A percentile compares a stretch with the other conserved stretches of the same genome.
phyloP scores from a whole-genome alignment of 2,329 filamentous ascomycete species.

The Myriosclerotinia scirpicola region DNA sequence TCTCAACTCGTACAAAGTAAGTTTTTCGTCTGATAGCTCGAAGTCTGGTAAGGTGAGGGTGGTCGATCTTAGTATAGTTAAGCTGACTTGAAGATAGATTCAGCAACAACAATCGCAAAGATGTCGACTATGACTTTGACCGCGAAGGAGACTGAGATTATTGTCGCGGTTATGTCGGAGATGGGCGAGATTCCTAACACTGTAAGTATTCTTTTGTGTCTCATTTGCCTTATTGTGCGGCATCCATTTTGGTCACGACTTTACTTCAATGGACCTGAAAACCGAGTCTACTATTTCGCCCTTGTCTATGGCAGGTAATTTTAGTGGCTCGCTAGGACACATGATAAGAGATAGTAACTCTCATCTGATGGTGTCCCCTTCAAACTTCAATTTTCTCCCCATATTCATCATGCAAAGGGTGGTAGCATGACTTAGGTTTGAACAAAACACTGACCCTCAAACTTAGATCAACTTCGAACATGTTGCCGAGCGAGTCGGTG shows the following conservation, averaged over 20 bases:
- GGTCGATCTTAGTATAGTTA: neutral
- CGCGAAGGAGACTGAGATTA: constrained; percentile 24
- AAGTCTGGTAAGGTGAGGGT: neutral
- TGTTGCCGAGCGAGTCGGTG: constrained; percentile 42
- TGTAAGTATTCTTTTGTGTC: neutral
- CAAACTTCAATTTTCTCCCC: too few relatives aligned
- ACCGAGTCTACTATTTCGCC: neutral
- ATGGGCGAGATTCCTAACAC: constrained; percentile 28
- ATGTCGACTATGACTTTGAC: constrained; percentile 21
- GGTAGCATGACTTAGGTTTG: neutral
- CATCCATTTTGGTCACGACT: too few relatives aligned
- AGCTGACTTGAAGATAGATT: constrained; percentile 1
- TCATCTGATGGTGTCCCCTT: neutral
- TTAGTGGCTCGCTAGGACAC: neutral
- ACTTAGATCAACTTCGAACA: constrained; percentile 44
- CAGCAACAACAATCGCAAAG: neutral
- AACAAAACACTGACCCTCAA: neutral
- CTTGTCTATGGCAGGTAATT: neutral
- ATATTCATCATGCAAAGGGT: neutral
- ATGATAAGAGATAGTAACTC: neutral
- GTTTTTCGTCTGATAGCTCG: too few relatives aligned
- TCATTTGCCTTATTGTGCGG: neutral
- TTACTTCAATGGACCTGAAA: neutral
- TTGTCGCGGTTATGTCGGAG: constrained; percentile 25
- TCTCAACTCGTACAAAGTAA: neutral